These are phyloP conservation scores for Bolboschoenoplectus hybrid DNA, from an alignment of 202 grass and related monocot species.

Conservation along the genomic window DNA sequence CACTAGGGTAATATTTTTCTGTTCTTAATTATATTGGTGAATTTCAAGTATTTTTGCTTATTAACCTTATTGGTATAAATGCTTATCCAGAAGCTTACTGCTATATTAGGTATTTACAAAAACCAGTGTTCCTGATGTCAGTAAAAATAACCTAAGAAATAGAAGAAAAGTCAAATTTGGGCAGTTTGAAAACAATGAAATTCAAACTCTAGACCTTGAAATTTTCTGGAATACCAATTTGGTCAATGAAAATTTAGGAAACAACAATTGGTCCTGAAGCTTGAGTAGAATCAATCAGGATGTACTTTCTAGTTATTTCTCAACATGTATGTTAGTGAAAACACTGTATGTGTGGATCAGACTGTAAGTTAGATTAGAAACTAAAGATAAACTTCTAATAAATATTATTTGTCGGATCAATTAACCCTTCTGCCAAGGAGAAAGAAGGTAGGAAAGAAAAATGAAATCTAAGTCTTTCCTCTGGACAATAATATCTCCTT, in stretches of 20 bases:
- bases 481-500: background rate
- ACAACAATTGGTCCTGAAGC: background rate
- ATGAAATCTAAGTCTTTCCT: background rate
- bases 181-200: background rate
- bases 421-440: too few species aligned
- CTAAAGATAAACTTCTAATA: background rate
- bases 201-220: background rate
- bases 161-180: background rate
- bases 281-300: background rate
- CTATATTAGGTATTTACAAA: background rate
- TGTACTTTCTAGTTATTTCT: background rate
- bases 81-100: background rate
- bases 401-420: background rate
- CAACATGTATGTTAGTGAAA: background rate
- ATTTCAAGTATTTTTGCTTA: background rate
- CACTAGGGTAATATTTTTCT: conserved; percentile 36
- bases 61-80: background rate
- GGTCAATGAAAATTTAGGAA: background rate
- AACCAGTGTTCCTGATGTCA: background rate
- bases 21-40: background rate
- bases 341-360: too few species aligned
- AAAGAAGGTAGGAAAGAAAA: background rate
- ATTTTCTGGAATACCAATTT: background rate
- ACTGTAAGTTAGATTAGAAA: background rate
- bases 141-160: background rate